Percentiles rank a stretch among this genome's conserved stretches.
Evolutionary conservation across 176 grass and related monocot species (phyloP).

Genomic region (Pontederia paniculata): DNA sequence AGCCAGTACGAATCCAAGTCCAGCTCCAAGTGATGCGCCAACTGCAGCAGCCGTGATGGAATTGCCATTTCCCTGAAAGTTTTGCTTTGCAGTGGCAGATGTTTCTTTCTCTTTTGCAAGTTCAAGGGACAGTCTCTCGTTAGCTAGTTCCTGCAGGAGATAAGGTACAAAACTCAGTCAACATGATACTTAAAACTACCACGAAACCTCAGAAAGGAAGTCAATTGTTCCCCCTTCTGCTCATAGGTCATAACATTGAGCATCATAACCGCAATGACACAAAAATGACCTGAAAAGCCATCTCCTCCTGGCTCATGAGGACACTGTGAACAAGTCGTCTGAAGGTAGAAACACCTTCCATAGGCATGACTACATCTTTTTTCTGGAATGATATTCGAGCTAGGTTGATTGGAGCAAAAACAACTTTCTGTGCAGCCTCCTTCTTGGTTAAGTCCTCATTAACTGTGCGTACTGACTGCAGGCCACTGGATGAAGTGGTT

Average conservation of each 20-base stretch:
- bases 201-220: no score
- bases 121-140: constrained; percentile 50
- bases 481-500: constrained; percentile 34
- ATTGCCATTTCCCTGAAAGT: constrained; percentile 41
- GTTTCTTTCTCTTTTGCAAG: constrained; percentile 41
- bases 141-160: constrained; percentile 42
- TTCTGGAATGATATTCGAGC: constrained; percentile 42
- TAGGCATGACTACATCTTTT: constrained; percentile 58
- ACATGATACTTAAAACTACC: background rate
- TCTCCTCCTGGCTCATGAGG: constrained; percentile 49
- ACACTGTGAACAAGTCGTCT: constrained; percentile 56
- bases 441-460: constrained; percentile 12
- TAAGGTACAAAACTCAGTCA: background rate
- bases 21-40: constrained; percentile 79
- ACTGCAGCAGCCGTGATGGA: constrained; percentile 77
- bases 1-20: constrained; percentile 82
- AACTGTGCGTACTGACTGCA: constrained; percentile 21
- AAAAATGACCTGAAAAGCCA: constrained; percentile 57
- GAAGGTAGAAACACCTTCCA: constrained; percentile 58
- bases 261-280: background rate
- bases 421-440: constrained; percentile 22
- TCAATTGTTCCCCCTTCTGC: no score
- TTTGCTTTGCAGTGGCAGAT: constrained; percentile 31
- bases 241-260: constrained; percentile 7
- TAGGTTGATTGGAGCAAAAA: constrained; percentile 38